These are phyloP conservation scores for Mortierella sp. DNA, from an alignment of 371 early-diverging fungal genomes.

Conservation along the genomic window DNA sequence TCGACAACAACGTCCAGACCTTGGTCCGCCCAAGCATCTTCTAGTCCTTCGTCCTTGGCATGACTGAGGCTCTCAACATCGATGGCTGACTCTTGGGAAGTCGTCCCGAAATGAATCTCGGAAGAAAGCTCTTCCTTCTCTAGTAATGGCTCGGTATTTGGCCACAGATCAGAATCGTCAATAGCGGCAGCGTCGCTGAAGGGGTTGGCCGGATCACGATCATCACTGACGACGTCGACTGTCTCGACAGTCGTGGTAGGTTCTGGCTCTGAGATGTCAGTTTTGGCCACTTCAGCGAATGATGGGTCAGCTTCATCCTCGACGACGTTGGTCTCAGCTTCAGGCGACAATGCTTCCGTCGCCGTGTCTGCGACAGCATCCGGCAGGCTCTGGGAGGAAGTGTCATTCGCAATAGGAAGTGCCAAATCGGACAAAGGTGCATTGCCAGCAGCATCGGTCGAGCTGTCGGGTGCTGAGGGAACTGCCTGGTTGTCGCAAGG, in stretches of 20 bases:
- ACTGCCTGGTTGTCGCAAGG: neutral
- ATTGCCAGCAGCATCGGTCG: neutral
- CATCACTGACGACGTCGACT: conserved; percentile 10
- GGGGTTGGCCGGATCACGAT: conserved; percentile 40
- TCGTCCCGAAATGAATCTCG: neutral
- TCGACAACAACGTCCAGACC: neutral
- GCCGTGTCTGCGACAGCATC: neutral
- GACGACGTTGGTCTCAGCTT: neutral
- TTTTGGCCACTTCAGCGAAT: neutral
- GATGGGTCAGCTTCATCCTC: neutral
- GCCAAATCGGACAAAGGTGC: neutral
- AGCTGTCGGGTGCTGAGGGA: too few species aligned
- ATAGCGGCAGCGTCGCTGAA: conserved; percentile 49
- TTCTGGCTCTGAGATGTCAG: neutral
- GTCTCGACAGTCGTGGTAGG: neutral
- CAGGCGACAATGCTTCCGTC: neutral
- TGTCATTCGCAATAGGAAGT: neutral
- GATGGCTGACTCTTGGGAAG: neutral
- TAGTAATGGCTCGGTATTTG: neutral
- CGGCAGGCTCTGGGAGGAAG: neutral
- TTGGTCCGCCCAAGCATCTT: conserved; percentile 21
- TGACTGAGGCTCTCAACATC: neutral
- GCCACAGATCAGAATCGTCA: conserved; percentile 17
- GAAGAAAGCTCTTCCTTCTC: neutral
- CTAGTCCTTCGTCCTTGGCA: neutral